Conservation (phyloP, 805 yeast genomes). For the Ogataea nakhonphanomensis region DNA sequence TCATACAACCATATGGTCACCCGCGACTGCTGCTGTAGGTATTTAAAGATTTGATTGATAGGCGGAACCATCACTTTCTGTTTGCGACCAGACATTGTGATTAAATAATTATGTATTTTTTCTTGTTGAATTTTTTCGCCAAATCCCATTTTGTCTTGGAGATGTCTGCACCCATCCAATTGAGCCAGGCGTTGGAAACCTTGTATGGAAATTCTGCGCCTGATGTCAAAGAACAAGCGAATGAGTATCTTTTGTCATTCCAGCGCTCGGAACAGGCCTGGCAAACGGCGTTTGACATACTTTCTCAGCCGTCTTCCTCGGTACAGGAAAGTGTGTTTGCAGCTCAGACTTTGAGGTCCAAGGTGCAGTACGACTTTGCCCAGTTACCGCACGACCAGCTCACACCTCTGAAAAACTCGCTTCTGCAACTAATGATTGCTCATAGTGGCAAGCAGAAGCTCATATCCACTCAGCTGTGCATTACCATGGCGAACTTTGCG, state of each 20-base stretch:
- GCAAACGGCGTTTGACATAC: constrained; percentile 59
- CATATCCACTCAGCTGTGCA: constrained; percentile 77
- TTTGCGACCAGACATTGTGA: constrained; percentile 38
- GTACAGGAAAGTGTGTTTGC: constrained; percentile 74
- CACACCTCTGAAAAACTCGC: constrained; percentile 59
- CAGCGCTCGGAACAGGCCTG: constrained; percentile 85
- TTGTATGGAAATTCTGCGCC: constrained; percentile 37
- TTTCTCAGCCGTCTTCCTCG: constrained; percentile 33
- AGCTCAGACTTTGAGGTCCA: constrained; percentile 86
- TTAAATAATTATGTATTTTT: background rate
- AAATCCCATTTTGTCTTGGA: constrained; percentile 3
- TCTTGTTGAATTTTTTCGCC: constrained; percentile 2
- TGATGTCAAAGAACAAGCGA: constrained; percentile 42
- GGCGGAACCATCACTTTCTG: constrained; percentile 75
- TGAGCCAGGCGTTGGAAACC: constrained; percentile 45
- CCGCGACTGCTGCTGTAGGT: constrained; percentile 71
- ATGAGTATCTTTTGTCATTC: constrained; percentile 65
- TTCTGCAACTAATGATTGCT: constrained; percentile 53
- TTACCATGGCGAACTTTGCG: constrained; percentile 78
- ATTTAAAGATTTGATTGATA: constrained; percentile 83
- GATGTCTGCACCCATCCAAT: constrained; percentile 20
- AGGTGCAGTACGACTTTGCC: constrained; percentile 75
- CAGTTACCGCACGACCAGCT: constrained; percentile 67
- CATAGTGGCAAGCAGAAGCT: constrained; percentile 49
- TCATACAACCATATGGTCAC: constrained; percentile 91